phyloP scores from a whole-genome alignment of 805 yeast species.

The Sugiyamaella americana region DNA sequence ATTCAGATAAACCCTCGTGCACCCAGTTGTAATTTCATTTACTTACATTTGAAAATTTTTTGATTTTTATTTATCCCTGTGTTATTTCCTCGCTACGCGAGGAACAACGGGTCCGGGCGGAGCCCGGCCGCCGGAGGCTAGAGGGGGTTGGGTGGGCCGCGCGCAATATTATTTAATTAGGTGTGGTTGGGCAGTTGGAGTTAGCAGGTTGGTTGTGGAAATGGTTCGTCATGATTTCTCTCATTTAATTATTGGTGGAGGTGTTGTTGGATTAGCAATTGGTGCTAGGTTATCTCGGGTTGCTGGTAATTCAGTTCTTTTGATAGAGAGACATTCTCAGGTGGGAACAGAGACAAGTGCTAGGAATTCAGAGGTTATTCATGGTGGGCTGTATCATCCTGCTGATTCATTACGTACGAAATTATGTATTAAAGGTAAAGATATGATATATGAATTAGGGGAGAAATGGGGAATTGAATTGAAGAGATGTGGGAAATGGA shows the following conservation, averaged over 20 bases:
- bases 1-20: too few relatives aligned
- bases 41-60: too few relatives aligned
- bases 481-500: conserved; percentile 65
- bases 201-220: too few relatives aligned
- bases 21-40: too few relatives aligned
- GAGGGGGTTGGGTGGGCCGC: too few relatives aligned
- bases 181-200: too few relatives aligned
- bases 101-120: too few relatives aligned
- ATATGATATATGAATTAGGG: conserved; percentile 49
- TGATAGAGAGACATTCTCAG: conserved; percentile 61
- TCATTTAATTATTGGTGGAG: conserved; percentile 65
- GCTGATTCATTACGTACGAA: conserved; percentile 56
- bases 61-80: too few relatives aligned
- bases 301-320: conserved; percentile 46
- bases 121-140: too few relatives aligned
- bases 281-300: conserved; percentile 58
- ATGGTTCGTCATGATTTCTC: conserved; percentile 1
- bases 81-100: too few relatives aligned
- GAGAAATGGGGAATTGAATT: conserved; percentile 49
- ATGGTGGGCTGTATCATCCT: conserved; percentile 85
- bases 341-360: conserved; percentile 79
- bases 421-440: conserved; percentile 71
- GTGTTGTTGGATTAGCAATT: conserved; percentile 76
- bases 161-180: too few relatives aligned
- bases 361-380: conserved; percentile 90